These are phyloP conservation scores for Hortaea werneckii DNA, from an alignment of 2,329 filamentous ascomycete species.

Conservation along the genomic window DNA sequence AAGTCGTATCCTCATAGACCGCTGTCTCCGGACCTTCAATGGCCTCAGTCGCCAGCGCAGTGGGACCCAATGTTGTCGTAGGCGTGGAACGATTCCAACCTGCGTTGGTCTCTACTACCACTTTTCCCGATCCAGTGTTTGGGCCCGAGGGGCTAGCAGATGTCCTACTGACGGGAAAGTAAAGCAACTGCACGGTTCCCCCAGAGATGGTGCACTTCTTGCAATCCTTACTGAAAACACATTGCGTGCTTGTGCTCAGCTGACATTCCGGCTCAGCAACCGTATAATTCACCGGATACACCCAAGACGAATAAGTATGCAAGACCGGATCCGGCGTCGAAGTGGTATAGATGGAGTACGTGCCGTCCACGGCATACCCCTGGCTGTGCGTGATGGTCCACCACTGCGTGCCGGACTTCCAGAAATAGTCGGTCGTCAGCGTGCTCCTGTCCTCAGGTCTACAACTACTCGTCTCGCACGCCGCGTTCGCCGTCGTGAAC, in stretches of 20 bases:
- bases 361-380: not conserved
- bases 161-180: constrained; percentile 2
- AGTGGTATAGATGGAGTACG: not conserved
- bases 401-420: not conserved
- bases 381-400: not conserved
- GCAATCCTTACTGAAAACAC: constrained; percentile 1
- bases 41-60: too few relatives aligned
- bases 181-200: constrained; percentile 7
- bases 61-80: not conserved
- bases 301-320: not conserved
- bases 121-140: too few relatives aligned
- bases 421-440: not conserved
- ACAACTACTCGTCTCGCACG: not conserved
- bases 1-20: constrained; percentile 1
- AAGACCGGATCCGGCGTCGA: not conserved
- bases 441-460: not conserved
- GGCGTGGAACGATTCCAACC: not conserved
- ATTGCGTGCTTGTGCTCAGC: not conserved
- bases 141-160: not conserved
- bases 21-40: constrained; percentile 3
- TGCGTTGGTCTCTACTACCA: not conserved
- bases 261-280: not conserved
- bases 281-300: not conserved
- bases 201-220: constrained; percentile 5
- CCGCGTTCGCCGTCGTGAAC: not conserved